Percentiles rank a stretch among this genome's conserved stretches.
phyloP scores from a whole-genome alignment of 306 rosid genomes.

The Hippophae gyantsensis region DNA sequence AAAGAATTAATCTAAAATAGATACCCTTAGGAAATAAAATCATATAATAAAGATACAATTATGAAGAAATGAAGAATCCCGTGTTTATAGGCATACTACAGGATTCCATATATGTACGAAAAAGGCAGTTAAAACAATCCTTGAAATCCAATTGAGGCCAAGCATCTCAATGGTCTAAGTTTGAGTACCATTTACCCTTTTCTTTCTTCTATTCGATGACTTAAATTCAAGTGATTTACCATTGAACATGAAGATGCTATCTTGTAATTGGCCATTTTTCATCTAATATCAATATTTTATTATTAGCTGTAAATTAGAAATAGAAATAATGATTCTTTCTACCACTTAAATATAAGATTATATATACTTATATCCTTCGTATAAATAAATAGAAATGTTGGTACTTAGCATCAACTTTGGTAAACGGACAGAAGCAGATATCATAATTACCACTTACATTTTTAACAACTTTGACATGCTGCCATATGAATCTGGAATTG shows the following conservation, averaged over 20 bases:
- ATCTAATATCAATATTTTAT: no score
- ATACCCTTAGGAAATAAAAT: constrained; percentile 1
- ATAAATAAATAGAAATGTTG: background rate
- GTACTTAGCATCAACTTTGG: background rate
- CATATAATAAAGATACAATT: background rate
- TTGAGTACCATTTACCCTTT: background rate
- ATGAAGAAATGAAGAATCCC: background rate
- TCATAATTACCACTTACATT: constrained; percentile 49
- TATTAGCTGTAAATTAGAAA: no score
- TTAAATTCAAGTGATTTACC: background rate
- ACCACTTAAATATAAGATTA: no score
- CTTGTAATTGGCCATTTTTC: background rate
- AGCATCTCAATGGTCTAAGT: background rate
- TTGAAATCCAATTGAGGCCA: background rate
- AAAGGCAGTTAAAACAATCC: background rate
- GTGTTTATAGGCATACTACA: background rate
- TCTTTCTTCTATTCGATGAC: background rate
- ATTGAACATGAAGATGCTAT: background rate
- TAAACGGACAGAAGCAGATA: background rate
- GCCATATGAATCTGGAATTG: constrained; percentile 56
- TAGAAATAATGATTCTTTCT: no score
- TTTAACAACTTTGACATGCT: constrained; percentile 51
- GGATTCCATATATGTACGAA: background rate
- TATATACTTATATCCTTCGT: background rate
- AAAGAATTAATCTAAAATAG: background rate